These are phyloP conservation scores for Dipodascus albidus DNA, from an alignment of 805 yeast species.

Conservation along the genomic window DNA sequence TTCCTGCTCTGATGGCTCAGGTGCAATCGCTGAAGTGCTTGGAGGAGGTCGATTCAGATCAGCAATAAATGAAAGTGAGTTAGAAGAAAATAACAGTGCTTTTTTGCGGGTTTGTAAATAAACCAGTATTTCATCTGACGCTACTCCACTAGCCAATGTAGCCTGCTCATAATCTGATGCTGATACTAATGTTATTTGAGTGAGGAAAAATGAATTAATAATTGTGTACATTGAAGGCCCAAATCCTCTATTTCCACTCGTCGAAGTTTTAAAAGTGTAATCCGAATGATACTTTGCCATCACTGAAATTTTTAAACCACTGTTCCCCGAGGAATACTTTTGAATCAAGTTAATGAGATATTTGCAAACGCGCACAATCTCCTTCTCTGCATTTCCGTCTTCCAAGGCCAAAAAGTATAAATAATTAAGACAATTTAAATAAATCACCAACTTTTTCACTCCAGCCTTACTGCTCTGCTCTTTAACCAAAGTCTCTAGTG, in stretches of 20 bases:
- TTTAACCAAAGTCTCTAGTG: neutral
- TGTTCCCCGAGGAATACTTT: no score
- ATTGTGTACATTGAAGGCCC: neutral
- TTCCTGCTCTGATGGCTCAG: slow-evolving; percentile 16
- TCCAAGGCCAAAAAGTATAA: neutral
- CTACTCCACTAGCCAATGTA: no score
- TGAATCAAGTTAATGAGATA: slow-evolving; percentile 12
- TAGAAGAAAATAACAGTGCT: slow-evolving; percentile 36
- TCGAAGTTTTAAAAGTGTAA: neutral
- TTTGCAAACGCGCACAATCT: slow-evolving; percentile 11
- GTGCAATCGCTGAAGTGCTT: slow-evolving; percentile 24
- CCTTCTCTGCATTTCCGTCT: slow-evolving; percentile 7
- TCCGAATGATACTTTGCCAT: neutral
- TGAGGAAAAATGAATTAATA: neutral
- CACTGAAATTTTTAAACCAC: neutral
- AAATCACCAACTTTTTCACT: neutral
- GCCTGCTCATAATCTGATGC: slow-evolving; percentile 31
- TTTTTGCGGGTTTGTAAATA: slow-evolving; percentile 39
- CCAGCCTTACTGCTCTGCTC: neutral
- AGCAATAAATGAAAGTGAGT: slow-evolving; percentile 45
- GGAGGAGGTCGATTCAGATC: slow-evolving; percentile 36
- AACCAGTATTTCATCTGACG: slow-evolving; percentile 34
- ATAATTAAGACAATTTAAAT: neutral
- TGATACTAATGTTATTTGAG: neutral
- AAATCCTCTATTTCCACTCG: neutral